Base-by-base conservation (phyloP, 1,284 basidiomycete species). In the Stereum hirsutum region DNA sequence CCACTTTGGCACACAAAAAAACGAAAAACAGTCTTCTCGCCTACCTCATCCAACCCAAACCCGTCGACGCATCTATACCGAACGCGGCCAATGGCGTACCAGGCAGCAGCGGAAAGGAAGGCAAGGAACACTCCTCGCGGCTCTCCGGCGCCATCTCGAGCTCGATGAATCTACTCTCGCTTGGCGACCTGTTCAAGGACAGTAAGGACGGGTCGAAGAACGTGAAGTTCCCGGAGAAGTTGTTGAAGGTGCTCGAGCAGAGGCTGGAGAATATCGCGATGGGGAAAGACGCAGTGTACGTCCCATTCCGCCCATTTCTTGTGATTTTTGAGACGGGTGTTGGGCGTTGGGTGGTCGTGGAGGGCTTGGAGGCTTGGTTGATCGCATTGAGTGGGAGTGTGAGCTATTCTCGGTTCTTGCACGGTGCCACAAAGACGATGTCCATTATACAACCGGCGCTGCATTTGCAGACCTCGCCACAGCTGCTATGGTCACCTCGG, bases 221-320 rank as follows among this genome's bases (percentile, higher is more conserved):
- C 45, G 84, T 89, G 54, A 89, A 89, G 57, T 95, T 93, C 58
- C 92, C 93, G 0, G 91, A 96, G 63, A 92, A 92, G 61, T 68
- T 95, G 48, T 60, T 96, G 49, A 95, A 92, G 62, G 81, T 86
- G 6, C 63, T 97, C 49, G 91, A 95, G 58, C 75, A 81, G 59
- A 88, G 82, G 59, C 62, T 96, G 57, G 85, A 93, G 64, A 78
- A 81, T 51, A 91, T 96, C 52, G 89, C 89, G 6, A 92, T 93
- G 83, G 91, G 89, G 1, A 86, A 83, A 62, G 90, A 95, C 59
- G 60, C 83, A 28, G 78, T 74, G 89, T 93, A 59, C 62, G 87
- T 77, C 35, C 23, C 20, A 8, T 38, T 21, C 31, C 23, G 28
- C 6, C 11, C 21, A 2, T 5, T n/a, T n/a, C n/a, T n/a, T n/a